Percentiles rank a stretch among this genome's conserved stretches.
Conservation (phyloP, 352 stramenopile species). For the Phytophthora agathidicida region DNA sequence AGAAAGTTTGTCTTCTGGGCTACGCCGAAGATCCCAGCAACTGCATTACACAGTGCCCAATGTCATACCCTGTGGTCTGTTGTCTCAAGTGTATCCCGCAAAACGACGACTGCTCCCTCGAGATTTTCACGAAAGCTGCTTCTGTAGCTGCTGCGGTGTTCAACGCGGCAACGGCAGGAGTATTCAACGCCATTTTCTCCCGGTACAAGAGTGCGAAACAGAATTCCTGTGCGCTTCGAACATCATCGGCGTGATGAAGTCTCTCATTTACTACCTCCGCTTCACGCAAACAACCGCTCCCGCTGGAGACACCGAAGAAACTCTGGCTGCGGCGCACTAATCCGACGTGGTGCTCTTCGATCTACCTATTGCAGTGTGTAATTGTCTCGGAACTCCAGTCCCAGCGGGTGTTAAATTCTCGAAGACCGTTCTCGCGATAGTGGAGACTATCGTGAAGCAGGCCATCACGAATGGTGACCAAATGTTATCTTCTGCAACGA, state of each 20-base stretch:
- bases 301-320: constrained; percentile 1
- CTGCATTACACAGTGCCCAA: constrained; percentile 32
- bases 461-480: constrained; percentile 19
- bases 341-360: constrained; percentile 9
- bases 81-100: constrained; percentile 53
- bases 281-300: constrained; percentile 10
- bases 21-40: constrained; percentile 5
- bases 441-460: constrained; percentile 20
- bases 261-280: constrained; percentile 9
- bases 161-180: constrained; percentile 31
- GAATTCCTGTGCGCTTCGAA: constrained; percentile 11
- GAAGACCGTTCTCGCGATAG: constrained; percentile 4
- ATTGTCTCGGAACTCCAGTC: constrained; percentile 7
- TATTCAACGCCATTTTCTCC: constrained; percentile 27
- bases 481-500: constrained; percentile 12
- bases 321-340: constrained; percentile 1
- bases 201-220: constrained; percentile 17
- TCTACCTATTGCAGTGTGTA: constrained; percentile 7
- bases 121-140: constrained; percentile 35
- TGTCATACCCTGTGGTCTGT: constrained; percentile 53
- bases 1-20: constrained; percentile 4
- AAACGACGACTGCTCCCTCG: constrained; percentile 48
- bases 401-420: constrained; percentile 3
- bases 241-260: constrained; percentile 11
- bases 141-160: constrained; percentile 32